A percentile compares a stretch with the other conserved stretches of the same genome.
Conservation (phyloP, 2,329 filamentous ascomycete species). For the Neopestalotiopsis rosae region DNA sequence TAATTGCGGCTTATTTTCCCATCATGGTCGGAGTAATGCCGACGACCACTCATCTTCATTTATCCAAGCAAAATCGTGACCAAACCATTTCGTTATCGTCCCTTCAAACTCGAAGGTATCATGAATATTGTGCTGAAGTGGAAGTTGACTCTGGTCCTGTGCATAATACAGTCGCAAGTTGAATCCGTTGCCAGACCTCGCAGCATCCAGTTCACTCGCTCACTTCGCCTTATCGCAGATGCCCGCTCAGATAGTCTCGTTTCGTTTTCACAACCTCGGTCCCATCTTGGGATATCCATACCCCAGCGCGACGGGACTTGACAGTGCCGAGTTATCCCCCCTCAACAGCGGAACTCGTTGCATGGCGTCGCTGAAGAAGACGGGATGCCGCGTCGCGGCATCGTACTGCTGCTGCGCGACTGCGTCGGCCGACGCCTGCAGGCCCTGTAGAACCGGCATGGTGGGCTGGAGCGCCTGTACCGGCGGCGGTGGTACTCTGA, state of each 20-base stretch:
- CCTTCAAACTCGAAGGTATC: background rate
- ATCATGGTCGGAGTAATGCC: background rate
- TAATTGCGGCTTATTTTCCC: background rate
- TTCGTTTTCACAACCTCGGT: slow-evolving; percentile 43
- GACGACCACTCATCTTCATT: background rate
- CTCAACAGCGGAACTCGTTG: slow-evolving; percentile 55
- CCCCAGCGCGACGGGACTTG: slow-evolving; percentile 62
- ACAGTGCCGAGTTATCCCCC: slow-evolving; percentile 26
- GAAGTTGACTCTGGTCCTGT: no score
- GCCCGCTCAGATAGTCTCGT: background rate
- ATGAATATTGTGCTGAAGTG: no score
- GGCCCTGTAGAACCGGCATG: slow-evolving; percentile 12
- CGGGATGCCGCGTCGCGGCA: slow-evolving; percentile 69
- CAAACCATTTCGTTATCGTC: background rate
- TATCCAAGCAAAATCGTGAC: background rate
- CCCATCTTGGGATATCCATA: slow-evolving; percentile 61
- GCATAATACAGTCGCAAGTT: no score
- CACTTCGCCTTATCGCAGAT: background rate
- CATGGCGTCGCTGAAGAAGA: slow-evolving; percentile 74
- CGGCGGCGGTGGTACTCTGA: slow-evolving; percentile 9
- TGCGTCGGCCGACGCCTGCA: slow-evolving; percentile 15
- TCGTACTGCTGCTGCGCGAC: slow-evolving; percentile 34
- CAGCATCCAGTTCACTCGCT: background rate
- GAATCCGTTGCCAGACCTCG: no score
- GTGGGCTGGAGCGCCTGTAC: slow-evolving; percentile 15